phyloP scores from a whole-genome alignment of 129 eudicot species.

The Chrysanthemum lavandulifolium region DNA sequence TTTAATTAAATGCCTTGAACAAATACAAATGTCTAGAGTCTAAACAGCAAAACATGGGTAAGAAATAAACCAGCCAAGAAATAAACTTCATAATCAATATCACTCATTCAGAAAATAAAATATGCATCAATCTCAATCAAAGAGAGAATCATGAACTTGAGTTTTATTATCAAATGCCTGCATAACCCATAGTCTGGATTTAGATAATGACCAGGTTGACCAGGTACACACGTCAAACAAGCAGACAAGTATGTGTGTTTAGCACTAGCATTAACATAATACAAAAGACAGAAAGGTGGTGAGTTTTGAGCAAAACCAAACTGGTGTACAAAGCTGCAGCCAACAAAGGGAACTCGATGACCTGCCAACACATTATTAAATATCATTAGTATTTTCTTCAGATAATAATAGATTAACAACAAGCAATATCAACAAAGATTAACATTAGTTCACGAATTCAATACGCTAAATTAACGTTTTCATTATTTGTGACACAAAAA shows the following conservation, averaged over 20 bases:
- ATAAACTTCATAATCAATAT: not conserved
- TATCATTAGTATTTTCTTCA: not conserved
- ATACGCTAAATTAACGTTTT: not conserved
- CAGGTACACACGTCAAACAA: not conserved
- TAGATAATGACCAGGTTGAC: slow-evolving; percentile 1
- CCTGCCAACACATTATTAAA: slow-evolving; percentile 1
- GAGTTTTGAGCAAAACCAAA: not conserved
- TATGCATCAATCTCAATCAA: not conserved
- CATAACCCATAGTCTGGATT: slow-evolving; percentile 9
- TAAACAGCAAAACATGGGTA: no score
- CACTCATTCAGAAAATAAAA: not conserved
- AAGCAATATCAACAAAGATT: not conserved
- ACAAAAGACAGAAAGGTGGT: not conserved
- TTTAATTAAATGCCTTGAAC: no score
- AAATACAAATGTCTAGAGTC: no score
- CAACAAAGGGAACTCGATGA: not conserved
- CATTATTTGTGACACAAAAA: not conserved
- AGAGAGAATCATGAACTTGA: not conserved
- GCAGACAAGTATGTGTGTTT: no score
- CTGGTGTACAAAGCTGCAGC: slow-evolving; percentile 7
- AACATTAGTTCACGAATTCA: not conserved
- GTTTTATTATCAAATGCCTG: slow-evolving; percentile 10
- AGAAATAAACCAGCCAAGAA: not conserved
- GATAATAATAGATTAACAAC: not conserved
- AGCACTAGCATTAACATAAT: slow-evolving; percentile 5